Evolutionary conservation across 1,284 basidiomycete species (phyloP).

Genomic region (Puccinia coronata): DNA sequence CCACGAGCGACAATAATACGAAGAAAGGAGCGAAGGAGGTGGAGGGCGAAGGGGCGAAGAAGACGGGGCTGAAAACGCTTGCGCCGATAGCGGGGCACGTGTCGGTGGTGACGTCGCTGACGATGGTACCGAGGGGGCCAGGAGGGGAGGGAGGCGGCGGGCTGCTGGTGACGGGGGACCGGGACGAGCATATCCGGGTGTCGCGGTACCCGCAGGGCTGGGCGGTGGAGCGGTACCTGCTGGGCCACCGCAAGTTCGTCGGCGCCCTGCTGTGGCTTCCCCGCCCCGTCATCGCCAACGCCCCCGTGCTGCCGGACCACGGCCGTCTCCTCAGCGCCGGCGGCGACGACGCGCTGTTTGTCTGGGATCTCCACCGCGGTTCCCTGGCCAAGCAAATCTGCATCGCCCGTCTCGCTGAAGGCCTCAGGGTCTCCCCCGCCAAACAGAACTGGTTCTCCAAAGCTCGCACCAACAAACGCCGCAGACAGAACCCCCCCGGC

Average conservation of each 20-base stretch:
- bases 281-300: background rate
- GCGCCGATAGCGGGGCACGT: slow-evolving; percentile 47
- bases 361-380: slow-evolving; percentile 25
- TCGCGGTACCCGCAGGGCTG: slow-evolving; percentile 43
- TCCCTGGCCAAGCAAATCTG: slow-evolving; percentile 17
- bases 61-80: slow-evolving; percentile 7
- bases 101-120: slow-evolving; percentile 38
- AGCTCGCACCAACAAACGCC: slow-evolving; percentile 34
- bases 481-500: background rate
- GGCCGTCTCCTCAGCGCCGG: slow-evolving; percentile 43
- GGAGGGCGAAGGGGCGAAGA: background rate
- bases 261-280: slow-evolving; percentile 33
- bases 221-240: slow-evolving; percentile 35
- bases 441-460: slow-evolving; percentile 46
- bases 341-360: slow-evolving; percentile 33
- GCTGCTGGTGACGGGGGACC: slow-evolving; percentile 39
- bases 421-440: slow-evolving; percentile 38
- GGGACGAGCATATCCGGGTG: slow-evolving; percentile 45
- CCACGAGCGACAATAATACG: no score
- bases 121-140: slow-evolving; percentile 23
- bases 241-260: slow-evolving; percentile 39
- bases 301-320: no score
- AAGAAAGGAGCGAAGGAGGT: background rate
- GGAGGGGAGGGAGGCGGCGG: no score
- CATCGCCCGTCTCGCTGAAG: slow-evolving; percentile 5